These are phyloP conservation scores for Golovinomyces cichoracearum DNA, from an alignment of 2,329 filamentous ascomycete genomes.

Conservation along the genomic window DNA sequence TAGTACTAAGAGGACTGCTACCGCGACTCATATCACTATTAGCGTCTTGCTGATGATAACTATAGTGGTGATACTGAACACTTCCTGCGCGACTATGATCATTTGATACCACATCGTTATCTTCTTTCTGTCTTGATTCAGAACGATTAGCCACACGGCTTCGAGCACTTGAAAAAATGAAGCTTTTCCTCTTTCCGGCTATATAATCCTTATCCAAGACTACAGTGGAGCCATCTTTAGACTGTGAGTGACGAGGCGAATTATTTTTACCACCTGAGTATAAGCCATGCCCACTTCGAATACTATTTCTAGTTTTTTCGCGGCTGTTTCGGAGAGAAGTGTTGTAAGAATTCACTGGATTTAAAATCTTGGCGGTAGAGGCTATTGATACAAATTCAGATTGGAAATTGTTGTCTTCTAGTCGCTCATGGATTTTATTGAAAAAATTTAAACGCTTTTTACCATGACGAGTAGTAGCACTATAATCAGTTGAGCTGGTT, in stretches of 20 bases:
- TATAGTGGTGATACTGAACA: no score
- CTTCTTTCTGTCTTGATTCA: neutral
- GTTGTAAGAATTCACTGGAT: neutral
- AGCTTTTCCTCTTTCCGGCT: neutral
- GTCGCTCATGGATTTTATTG: neutral
- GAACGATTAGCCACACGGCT: neutral
- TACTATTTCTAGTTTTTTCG: neutral
- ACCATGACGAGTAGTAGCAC: no score
- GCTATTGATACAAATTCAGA: neutral
- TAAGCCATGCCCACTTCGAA: no score
- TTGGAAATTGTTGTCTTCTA: neutral
- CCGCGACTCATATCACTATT: constrained; percentile 1
- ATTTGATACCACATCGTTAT: neutral
- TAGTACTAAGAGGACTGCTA: neutral
- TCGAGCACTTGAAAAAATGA: neutral
- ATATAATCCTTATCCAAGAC: neutral
- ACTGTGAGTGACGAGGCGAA: no score
- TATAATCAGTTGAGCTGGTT: neutral
- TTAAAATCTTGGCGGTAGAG: neutral
- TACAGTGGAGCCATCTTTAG: neutral
- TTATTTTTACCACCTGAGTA: no score
- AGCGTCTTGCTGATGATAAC: neutral
- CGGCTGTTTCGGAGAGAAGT: neutral
- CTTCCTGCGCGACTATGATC: neutral
- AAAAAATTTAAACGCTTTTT: neutral